Conservation (phyloP, 2,329 filamentous ascomycete genomes). For the Ophiostoma ulmi region DNA sequence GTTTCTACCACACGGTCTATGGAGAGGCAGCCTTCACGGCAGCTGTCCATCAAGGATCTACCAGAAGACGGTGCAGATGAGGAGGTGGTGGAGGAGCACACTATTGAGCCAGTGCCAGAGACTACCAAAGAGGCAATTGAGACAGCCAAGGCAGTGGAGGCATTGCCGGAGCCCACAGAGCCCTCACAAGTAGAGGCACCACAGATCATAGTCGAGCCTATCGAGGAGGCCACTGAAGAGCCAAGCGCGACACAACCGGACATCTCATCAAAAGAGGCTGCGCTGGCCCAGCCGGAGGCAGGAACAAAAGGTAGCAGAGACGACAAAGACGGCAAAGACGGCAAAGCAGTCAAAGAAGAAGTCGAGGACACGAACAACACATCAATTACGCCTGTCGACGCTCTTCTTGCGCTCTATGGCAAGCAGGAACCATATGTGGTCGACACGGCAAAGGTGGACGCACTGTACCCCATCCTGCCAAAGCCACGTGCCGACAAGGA, state of each 20-base stretch:
- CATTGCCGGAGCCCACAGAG: neutral
- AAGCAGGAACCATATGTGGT: constrained; percentile 17
- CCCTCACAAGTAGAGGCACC: neutral
- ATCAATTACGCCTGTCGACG: neutral
- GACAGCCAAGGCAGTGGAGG: neutral
- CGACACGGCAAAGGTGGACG: constrained; percentile 18
- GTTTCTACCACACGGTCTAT: neutral
- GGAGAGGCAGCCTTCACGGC: constrained; percentile 9
- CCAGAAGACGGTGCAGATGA: neutral
- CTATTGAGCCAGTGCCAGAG: neutral
- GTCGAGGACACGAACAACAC: neutral
- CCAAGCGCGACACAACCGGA: neutral
- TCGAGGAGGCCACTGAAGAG: neutral
- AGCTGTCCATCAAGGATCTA: neutral
- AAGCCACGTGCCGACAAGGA: constrained; percentile 7
- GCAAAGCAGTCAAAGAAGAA: neutral
- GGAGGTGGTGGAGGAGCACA: neutral
- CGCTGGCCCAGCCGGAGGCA: neutral
- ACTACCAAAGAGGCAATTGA: neutral
- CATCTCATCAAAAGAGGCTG: neutral
- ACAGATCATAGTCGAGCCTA: neutral
- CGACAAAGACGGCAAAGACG: neutral
- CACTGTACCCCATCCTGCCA: constrained; percentile 20
- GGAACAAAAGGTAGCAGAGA: neutral
- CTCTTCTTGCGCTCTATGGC: constrained; percentile 30